phyloP scores from a whole-genome alignment of 2,329 filamentous ascomycete species.

The Ilyonectria destructans region DNA sequence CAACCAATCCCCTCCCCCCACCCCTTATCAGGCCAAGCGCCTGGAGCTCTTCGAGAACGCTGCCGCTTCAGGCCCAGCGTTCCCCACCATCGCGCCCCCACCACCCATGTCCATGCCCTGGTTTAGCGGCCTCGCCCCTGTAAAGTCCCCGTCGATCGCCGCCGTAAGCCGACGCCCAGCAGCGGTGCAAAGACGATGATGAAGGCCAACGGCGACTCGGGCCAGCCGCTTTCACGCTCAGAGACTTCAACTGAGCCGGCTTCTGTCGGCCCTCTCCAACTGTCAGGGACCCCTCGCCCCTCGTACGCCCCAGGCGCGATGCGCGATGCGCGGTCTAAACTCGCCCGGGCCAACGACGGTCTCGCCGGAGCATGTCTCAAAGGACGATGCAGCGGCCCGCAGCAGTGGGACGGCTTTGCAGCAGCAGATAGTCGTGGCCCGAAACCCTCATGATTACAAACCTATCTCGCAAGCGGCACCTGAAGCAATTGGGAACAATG shows the following conservation, averaged over 20 bases:
- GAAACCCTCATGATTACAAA: constrained; percentile 3
- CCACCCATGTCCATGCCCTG: constrained; percentile 3
- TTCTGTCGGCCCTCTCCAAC: constrained; percentile 34
- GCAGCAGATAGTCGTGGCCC: neutral
- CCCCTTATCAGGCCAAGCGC: constrained; percentile 11
- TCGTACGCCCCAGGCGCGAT: constrained; percentile 3
- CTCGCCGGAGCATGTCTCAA: constrained; percentile 9
- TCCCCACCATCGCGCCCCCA: constrained; percentile 1
- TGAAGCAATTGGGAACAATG: constrained; percentile 6
- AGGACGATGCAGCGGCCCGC: constrained; percentile 3
- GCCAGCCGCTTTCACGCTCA: neutral
- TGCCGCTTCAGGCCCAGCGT: constrained; percentile 27
- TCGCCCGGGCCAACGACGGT: constrained; percentile 17
- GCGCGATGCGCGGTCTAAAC: constrained; percentile 21
- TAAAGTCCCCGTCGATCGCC: constrained; percentile 27
- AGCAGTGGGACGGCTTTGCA: constrained; percentile 18
- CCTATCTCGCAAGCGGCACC: neutral
- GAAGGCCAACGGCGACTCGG: constrained; percentile 4
- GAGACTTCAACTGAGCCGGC: constrained; percentile 10
- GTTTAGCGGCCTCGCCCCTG: constrained; percentile 7
- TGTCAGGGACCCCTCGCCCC: constrained; percentile 11
- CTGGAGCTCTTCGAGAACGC: constrained; percentile 32
- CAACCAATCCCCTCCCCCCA: constrained; percentile 8
- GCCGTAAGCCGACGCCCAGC: constrained; percentile 32
- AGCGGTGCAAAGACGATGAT: too few species aligned